These are phyloP conservation scores for Fallopia convolvulus DNA, from an alignment of 148 eudicot genomes.

Conservation along the genomic window DNA sequence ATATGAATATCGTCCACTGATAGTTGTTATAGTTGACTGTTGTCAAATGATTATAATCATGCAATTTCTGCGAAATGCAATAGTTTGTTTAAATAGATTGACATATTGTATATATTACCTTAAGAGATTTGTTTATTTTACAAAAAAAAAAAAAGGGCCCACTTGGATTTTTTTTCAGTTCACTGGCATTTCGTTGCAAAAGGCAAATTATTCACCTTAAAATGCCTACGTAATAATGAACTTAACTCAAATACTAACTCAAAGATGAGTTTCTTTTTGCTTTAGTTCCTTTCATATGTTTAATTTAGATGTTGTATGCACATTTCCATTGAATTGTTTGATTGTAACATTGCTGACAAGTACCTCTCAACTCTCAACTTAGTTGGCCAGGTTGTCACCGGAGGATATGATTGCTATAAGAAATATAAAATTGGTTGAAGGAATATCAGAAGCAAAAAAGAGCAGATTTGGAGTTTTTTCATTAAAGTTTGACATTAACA, in stretches of 20 bases:
- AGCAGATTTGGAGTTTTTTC: constrained; percentile 61
- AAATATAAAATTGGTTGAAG: constrained; percentile 81
- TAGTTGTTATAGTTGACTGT: background rate
- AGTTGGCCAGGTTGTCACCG: constrained; percentile 68
- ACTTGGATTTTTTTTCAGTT: background rate
- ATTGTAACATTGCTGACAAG: constrained; percentile 1
- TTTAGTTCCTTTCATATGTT: background rate
- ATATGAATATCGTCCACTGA: background rate
- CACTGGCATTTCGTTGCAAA: background rate
- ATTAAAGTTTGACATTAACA: constrained; percentile 70
- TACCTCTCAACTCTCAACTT: constrained; percentile 14
- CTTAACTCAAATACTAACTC: background rate
- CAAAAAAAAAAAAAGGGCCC: background rate
- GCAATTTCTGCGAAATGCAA: background rate
- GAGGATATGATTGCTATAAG: constrained; percentile 85
- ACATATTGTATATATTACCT: background rate
- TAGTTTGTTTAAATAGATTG: background rate
- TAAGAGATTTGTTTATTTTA: background rate
- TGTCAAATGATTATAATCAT: background rate
- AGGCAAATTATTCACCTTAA: background rate
- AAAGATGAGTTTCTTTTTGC: background rate
- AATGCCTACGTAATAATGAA: no score
- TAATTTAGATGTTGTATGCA: background rate
- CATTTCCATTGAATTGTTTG: background rate
- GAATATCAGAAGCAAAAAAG: constrained; percentile 65